phyloP scores from a whole-genome alignment of 1,139 yeast species.

The Suhomyces bribrorum region DNA sequence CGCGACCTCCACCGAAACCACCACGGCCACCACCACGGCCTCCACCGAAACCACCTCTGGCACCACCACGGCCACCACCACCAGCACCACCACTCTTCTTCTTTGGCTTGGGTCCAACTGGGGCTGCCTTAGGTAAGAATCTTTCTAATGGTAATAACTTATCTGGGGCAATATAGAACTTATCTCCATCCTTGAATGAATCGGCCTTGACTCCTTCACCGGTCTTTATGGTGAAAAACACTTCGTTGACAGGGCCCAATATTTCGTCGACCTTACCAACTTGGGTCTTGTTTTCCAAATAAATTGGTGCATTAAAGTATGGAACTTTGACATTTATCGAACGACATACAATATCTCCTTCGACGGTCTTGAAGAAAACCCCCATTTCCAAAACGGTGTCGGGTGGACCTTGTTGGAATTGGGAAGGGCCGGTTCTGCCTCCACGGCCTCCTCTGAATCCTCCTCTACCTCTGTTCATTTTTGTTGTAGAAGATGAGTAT shows the following conservation, averaged over 20 bases:
- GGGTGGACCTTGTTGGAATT: conserved; percentile 84
- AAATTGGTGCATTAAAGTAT: conserved; percentile 98
- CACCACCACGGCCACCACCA: conserved; percentile 39
- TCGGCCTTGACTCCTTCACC: conserved; percentile 93
- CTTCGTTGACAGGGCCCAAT: conserved; percentile 95
- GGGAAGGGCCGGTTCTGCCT: conserved; percentile 52
- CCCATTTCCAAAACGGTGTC: conserved; percentile 96
- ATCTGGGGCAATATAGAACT: conserved; percentile 93
- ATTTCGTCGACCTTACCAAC: conserved; percentile 98
- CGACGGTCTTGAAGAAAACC: conserved; percentile 85
- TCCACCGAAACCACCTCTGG: conserved; percentile 49
- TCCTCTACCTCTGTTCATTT: conserved; percentile 66
- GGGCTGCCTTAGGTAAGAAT: conserved; percentile 90
- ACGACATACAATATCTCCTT: conserved; percentile 96
- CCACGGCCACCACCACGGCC: conserved; percentile 43
- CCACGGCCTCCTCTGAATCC: conserved; percentile 54
- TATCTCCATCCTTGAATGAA: conserved; percentile 93
- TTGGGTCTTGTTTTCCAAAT: conserved; percentile 90
- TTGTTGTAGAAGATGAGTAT: conserved; percentile 12
- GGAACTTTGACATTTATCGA: conserved; percentile 93
- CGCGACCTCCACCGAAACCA: conserved; percentile 43
- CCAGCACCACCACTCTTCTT: conserved; percentile 59
- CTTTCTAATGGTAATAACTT: conserved; percentile 93
- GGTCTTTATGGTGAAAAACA: conserved; percentile 92
- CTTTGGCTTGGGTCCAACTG: conserved; percentile 73